Conservation (phyloP, 2,329 filamentous ascomycete genomes). For the Talaromyces sp. region DNA sequence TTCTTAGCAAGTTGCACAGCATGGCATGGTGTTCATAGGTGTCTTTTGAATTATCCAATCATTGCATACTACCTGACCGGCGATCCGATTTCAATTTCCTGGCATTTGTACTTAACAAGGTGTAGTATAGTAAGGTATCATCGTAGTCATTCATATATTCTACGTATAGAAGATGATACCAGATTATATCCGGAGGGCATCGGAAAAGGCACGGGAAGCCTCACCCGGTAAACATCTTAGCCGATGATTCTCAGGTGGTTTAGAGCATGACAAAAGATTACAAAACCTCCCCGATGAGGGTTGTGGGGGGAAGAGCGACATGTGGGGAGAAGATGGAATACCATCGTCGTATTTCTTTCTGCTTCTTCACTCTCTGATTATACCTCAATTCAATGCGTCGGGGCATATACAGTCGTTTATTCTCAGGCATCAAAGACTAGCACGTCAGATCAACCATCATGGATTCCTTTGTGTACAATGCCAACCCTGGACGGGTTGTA, state of each 20-base stretch:
- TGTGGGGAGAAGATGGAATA: neutral
- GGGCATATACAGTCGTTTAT: neutral
- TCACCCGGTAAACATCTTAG: neutral
- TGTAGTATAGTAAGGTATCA: no score
- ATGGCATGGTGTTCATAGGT: constrained; percentile 8
- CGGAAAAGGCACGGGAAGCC: neutral
- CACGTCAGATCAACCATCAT: constrained; percentile 27
- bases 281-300: neutral
- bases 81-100: neutral
- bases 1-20: neutral
- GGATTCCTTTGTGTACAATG: constrained; percentile 54
- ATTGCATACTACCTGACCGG: neutral
- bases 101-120: no score
- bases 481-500: constrained; percentile 51
- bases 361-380: neutral
- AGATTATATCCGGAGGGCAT: neutral
- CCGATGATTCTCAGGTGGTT: neutral
- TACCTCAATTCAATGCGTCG: neutral
- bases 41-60: neutral
- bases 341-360: neutral
- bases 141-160: no score
- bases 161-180: no score
- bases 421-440: neutral
- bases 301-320: neutral
- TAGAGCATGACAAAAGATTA: neutral